phyloP scores from a whole-genome alignment of 805 yeast species.

The Ogataea salicorniae region DNA sequence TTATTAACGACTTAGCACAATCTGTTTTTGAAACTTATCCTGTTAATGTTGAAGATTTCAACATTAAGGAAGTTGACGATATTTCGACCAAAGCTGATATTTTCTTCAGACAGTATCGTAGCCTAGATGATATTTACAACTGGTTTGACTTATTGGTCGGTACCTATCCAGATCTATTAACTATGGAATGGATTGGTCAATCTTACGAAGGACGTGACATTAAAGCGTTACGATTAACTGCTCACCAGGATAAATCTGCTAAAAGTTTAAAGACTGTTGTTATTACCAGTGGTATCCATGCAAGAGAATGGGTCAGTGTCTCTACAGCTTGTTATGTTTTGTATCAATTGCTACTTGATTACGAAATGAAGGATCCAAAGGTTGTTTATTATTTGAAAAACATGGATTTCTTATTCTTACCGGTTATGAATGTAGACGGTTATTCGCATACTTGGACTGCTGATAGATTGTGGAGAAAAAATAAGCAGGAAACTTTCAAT shows the following conservation, averaged over 20 bases:
- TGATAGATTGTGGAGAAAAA: conserved; percentile 86
- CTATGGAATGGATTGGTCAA: conserved; percentile 62
- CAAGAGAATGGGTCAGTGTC: conserved; percentile 84
- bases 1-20: conserved; percentile 55
- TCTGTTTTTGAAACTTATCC: conserved; percentile 54
- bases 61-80: conserved; percentile 4
- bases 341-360: conserved; percentile 41
- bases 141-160: conserved; percentile 63
- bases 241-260: conserved; percentile 32
- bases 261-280: conserved; percentile 55
- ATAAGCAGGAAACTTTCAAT: conserved; percentile 67
- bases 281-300: conserved; percentile 81
- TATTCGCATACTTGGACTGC: conserved; percentile 75
- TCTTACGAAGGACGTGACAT: conserved; percentile 72
- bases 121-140: conserved; percentile 59
- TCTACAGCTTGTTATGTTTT: conserved; percentile 60
- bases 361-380: conserved; percentile 35
- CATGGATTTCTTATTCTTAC: conserved; percentile 70
- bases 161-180: conserved; percentile 61
- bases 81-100: conserved; percentile 33
- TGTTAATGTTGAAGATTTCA: not conserved
- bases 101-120: conserved; percentile 68
- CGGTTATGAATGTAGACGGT: conserved; percentile 89
- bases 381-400: conserved; percentile 46
- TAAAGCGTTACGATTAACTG: conserved; percentile 59